Percentiles rank a stretch among this genome's conserved stretches.
Conservation (phyloP, 139 green algal species). For the Picochlorum costavermella region DNA sequence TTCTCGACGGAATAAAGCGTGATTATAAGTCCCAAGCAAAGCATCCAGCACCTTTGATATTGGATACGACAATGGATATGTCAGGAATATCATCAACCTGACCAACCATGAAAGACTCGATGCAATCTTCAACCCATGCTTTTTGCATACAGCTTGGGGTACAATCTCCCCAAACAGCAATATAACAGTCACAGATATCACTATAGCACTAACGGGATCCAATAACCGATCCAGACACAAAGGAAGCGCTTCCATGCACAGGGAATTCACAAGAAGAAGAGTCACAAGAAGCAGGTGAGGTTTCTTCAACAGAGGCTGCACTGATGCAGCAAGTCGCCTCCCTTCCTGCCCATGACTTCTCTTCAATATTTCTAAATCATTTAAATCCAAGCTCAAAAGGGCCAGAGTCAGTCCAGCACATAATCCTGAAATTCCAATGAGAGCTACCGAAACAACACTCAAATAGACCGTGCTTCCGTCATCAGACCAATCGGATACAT, state of each 20-base stretch:
- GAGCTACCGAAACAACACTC: too few relatives aligned
- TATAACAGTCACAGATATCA: conserved; percentile 47
- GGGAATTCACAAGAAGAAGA: conserved; percentile 50
- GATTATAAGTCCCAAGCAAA: conserved; percentile 62
- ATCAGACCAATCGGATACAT: too few relatives aligned
- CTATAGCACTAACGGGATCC: conserved; percentile 41
- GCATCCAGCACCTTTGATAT: conserved; percentile 77
- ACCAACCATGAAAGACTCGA: conserved; percentile 69
- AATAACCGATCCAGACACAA: conserved; percentile 59
- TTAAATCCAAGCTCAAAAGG: neutral
- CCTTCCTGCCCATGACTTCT: neutral
- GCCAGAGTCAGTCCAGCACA: neutral
- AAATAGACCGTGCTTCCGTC: too few relatives aligned
- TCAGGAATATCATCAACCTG: conserved; percentile 52
- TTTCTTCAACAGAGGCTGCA: conserved; percentile 31
- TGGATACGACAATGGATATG: conserved; percentile 50
- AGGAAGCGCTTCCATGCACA: conserved; percentile 48
- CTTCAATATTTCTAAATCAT: neutral
- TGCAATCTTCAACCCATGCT: conserved; percentile 76
- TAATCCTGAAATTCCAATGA: neutral
- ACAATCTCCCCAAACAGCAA: conserved; percentile 65
- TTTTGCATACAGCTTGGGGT: conserved; percentile 66
- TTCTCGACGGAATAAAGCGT: conserved; percentile 50
- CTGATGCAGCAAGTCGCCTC: neutral
- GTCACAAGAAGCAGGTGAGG: conserved; percentile 55